Evolutionary conservation across 192 early-diverging fungal species (phyloP).

Genomic region (Coemansia javaensis): DNA sequence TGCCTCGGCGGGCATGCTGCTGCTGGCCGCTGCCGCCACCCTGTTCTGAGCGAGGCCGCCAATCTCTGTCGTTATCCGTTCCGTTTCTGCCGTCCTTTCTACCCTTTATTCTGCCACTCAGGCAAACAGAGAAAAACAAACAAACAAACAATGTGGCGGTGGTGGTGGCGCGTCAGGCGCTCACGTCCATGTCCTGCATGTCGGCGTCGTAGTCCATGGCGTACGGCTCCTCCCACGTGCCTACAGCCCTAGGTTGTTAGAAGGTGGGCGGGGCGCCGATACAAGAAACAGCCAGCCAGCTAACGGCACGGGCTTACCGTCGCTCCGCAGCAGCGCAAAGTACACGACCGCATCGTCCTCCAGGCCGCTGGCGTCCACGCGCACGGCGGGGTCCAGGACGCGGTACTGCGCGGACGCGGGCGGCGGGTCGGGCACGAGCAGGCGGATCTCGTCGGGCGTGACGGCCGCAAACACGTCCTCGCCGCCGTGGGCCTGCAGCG

Average conservation of each 20-base stretch:
- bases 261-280: too few relatives aligned
- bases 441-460: slow-evolving; percentile 4
- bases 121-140: too few relatives aligned
- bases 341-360: slow-evolving; percentile 25
- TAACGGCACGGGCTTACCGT: too few relatives aligned
- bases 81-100: too few relatives aligned
- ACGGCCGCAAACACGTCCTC: slow-evolving; percentile 12
- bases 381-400: not conserved
- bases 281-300: too few relatives aligned
- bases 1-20: slow-evolving; percentile 1
- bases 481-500: slow-evolving; percentile 23
- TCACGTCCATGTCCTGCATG: slow-evolving; percentile 23
- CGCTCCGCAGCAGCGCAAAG: slow-evolving; percentile 15
- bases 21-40: not conserved
- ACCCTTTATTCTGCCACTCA: too few relatives aligned
- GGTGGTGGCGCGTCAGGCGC: not conserved
- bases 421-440: slow-evolving; percentile 12
- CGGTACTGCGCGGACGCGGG: not conserved
- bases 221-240: slow-evolving; percentile 35
- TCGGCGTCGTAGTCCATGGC: slow-evolving; percentile 27
- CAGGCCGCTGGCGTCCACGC: slow-evolving; percentile 8
- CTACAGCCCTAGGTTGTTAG: not conserved
- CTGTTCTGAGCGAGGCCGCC: slow-evolving; percentile 5
- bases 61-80: too few relatives aligned
- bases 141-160: too few relatives aligned